Evolutionary conservation across 129 eudicot species (phyloP).

Genomic region (Arctium lappa): DNA sequence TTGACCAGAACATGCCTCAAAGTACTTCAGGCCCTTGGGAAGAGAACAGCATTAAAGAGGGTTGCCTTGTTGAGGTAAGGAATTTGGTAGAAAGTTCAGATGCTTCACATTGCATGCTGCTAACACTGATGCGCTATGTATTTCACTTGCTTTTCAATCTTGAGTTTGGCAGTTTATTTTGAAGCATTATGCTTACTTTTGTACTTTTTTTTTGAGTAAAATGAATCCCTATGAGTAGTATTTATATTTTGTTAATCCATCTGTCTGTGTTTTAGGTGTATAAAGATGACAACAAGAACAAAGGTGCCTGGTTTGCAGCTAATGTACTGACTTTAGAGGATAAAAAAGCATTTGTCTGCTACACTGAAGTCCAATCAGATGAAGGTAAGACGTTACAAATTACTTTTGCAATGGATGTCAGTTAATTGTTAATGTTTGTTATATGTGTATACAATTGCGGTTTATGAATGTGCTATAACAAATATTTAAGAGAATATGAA

Average conservation of each 20-base stretch:
- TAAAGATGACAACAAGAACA: slow-evolving; percentile 47
- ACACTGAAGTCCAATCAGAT: slow-evolving; percentile 52
- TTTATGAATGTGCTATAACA: not conserved
- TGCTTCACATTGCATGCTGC: slow-evolving; percentile 1
- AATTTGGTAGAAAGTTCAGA: not conserved
- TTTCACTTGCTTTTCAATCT: not conserved
- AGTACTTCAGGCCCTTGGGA: slow-evolving; percentile 20
- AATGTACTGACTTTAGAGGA: slow-evolving; percentile 49
- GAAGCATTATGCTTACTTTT: not conserved
- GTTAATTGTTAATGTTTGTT: not conserved
- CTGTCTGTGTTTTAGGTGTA: slow-evolving; percentile 51
- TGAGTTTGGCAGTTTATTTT: too few relatives aligned
- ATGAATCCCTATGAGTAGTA: not conserved
- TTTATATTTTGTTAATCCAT: slow-evolving; percentile 1
- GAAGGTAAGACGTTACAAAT: slow-evolving; percentile 52
- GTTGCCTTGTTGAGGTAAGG: slow-evolving; percentile 80
- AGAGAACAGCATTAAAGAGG: slow-evolving; percentile 50
- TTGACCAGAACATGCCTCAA: slow-evolving; percentile 17
- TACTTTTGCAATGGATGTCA: not conserved
- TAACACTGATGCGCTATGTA: not conserved
- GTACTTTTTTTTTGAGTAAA: slow-evolving; percentile 2
- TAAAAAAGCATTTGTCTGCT: slow-evolving; percentile 70
- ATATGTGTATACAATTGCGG: not conserved
- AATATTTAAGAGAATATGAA: not conserved
- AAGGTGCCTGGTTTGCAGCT: slow-evolving; percentile 78